phyloP scores from a whole-genome alignment of 1,284 basidiomycete genomes.

The Taiwanofungus camphoratus region DNA sequence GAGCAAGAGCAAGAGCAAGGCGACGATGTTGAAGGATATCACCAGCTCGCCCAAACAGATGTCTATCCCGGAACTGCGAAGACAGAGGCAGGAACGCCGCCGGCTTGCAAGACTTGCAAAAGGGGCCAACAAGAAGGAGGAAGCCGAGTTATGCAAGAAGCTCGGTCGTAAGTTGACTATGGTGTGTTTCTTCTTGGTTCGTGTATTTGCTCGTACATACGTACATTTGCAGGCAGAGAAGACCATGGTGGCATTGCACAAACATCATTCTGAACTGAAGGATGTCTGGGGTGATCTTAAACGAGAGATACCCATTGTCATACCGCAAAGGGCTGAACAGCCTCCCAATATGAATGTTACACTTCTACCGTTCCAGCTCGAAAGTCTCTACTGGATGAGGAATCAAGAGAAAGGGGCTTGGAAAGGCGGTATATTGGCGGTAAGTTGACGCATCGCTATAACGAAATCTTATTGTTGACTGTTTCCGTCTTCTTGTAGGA shows the following conservation, averaged over 20 bases:
- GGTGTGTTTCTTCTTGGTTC: constrained; percentile 33
- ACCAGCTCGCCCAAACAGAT: constrained; percentile 27
- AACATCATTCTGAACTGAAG: constrained; percentile 71
- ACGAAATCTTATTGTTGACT: background rate
- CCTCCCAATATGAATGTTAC: constrained; percentile 74
- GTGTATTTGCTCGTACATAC: constrained; percentile 2
- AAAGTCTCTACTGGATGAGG: constrained; percentile 95
- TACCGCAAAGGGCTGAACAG: constrained; percentile 72
- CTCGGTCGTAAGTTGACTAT: constrained; percentile 69
- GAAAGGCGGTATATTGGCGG: constrained; percentile 92
- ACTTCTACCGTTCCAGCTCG: constrained; percentile 80
- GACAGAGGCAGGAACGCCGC: constrained; percentile 25
- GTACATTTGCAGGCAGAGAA: constrained; percentile 60
- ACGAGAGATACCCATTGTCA: constrained; percentile 52
- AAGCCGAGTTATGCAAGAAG: constrained; percentile 42
- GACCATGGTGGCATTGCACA: constrained; percentile 57
- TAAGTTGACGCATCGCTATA: constrained; percentile 31
- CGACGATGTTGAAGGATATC: constrained; percentile 1
- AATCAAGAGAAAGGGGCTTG: constrained; percentile 88
- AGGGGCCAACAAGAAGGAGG: constrained; percentile 35
- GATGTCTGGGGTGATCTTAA: constrained; percentile 89
- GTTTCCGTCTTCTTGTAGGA: constrained; percentile 42
- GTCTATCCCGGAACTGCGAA: constrained; percentile 32
- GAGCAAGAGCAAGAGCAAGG: constrained; percentile 12
- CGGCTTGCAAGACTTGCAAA: constrained; percentile 14